Base-by-base conservation (phyloP, 345 rosid species). In the Eucalyptus coolabah region DNA sequence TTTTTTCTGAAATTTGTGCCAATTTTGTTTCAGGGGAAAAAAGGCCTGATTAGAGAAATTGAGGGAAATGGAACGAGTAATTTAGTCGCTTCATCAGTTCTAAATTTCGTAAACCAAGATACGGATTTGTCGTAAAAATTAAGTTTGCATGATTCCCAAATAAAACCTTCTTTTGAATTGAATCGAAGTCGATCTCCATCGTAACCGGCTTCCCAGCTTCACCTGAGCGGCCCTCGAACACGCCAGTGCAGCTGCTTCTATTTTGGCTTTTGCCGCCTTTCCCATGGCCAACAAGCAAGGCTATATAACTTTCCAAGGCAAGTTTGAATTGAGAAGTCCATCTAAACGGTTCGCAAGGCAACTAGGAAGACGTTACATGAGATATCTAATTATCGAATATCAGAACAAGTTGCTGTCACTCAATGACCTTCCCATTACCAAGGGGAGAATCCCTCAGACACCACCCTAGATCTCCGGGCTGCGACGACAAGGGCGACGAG, bases 291-390 rank as follows among this genome's bases (percentile, higher is more conserved):
- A 65, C 4, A 34, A 86, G 50, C 67, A 91, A 40, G 94, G 92
- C 26, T 45, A 89, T 69, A 49, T 90, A 8, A 87, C 91, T 40
- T 42, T 88, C 28, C 88, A 82, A 69, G 93, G 93, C 86, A 89
- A 86, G 56, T 47, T 87, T 42, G 44, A 44, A 21, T 21, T 60
- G 83, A 9, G 51, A 45, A 60, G 83, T 60, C 23, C 19, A 21
- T 50, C 89, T 50, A 8, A 40, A 86, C 8, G 60, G 34, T 51
- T 56, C 14, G 6, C 60, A 30, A n/a, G 80, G 37, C 87, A 85
- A 28, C 26, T 86, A 47, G 40, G 37, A 49, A 47, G 18, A 86
- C 19, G 40, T 50, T 51, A 16, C 42, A 13, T 16, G 7, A 42
- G 9, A 86, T 21, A 24, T 86, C 45, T 86, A 56, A 8, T 32